A percentile compares a stretch with the other conserved stretches of the same genome.
These are phyloP conservation scores for Ophiostoma australiae DNA, from an alignment of 2,329 filamentous ascomycete species.

Conservation along the genomic window DNA sequence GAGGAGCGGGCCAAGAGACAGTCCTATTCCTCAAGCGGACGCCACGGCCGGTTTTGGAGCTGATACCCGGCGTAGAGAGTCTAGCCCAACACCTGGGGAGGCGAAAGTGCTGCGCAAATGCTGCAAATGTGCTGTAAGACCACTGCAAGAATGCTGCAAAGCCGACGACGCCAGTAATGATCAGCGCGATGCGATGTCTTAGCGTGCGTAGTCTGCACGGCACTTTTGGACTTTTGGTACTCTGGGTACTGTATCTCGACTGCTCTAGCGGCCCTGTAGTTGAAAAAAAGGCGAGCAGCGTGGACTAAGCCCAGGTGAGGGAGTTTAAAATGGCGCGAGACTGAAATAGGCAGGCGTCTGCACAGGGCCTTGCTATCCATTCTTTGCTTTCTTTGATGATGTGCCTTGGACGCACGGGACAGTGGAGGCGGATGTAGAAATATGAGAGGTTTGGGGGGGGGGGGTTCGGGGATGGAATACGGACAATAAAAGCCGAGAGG, in stretches of 20 bases:
- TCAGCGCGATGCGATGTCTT: neutral
- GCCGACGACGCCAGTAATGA: neutral
- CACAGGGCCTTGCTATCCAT: neutral
- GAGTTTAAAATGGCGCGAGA: conserved; percentile 3
- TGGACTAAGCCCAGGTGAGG: neutral
- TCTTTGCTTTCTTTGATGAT: conserved; percentile 1
- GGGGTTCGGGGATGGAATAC: neutral
- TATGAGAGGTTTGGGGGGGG: neutral
- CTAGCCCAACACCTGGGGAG: neutral
- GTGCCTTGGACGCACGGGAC: conserved; percentile 1
- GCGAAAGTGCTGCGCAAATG: neutral
- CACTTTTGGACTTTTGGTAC: neutral
- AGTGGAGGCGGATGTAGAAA: neutral
- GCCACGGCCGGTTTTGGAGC: neutral
- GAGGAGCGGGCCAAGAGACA: neutral
- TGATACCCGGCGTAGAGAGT: neutral
- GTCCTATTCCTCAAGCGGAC: conserved; percentile 1
- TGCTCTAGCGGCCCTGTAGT: neutral
- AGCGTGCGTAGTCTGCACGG: neutral
- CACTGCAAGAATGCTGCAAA: neutral
- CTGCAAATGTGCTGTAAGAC: neutral
- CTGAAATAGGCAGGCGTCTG: conserved; percentile 3
- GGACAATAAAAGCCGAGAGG: neutral
- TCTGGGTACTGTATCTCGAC: neutral
- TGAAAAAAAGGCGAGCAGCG: neutral